Evolutionary conservation across 192 early-diverging fungal genomes (phyloP), one percentile per base, ranked within the genome.

Genomic region (Funneliformis mosseae): DNA sequence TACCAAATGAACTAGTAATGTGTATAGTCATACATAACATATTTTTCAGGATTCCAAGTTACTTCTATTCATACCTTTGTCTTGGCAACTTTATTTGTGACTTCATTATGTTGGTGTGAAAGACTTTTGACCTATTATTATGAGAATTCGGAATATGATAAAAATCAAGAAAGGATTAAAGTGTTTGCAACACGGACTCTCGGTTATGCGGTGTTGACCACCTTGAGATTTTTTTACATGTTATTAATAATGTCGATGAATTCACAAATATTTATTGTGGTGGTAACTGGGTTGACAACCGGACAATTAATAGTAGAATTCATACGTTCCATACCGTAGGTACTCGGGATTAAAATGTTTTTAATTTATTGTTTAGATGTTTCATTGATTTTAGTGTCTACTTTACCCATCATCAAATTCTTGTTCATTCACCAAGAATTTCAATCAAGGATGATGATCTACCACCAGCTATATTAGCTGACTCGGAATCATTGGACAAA

Each of bases 261-360:
- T 48, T 55, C 48, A 8, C 46, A 59, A 50, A 28, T 74, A 42
- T 74, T 74, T 74, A 50, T 74, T 27, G 45, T 74, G 27, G 73
- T 74, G 48, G 73, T 74, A 59, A 55, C 23, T 3, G 73, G 73
- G 33, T 74, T 74, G 23, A 74, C 73, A 18, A 74, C 73, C 3
- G 73, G 73, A 6, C 73, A 74, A 74, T 74, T 74, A 5, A 74
- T 74, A 16, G 46, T 55, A 33, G 73, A 74, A 74, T 74, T 55
- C 14, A 18, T 74, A 33, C 27, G 16, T 16, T 74, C 48, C 45
- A 28, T 11, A 2, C 16, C 48, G 73, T 74, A 74, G 28, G 73
- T 48, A 33, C 7, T 55, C 50, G 18, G 18, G 21, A 21, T 21
- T 14, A 21, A 16, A 21, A 4, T 21, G 4, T 55, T 21, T 21